These are phyloP conservation scores for Urostyla sp. DNA, from an alignment of 73 alveolate genomes.

Conservation along the genomic window DNA sequence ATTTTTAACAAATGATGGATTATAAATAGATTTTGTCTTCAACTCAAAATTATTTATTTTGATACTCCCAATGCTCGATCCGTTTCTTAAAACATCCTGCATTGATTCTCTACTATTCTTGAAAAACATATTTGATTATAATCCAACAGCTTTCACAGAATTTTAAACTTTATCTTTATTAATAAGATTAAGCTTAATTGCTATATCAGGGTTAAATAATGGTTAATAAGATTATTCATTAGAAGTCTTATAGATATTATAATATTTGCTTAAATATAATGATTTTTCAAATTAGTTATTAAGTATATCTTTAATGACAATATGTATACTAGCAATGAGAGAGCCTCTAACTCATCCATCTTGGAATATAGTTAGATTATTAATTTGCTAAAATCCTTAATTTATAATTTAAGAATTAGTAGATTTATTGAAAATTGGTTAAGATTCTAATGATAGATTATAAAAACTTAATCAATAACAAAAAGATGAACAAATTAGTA, in stretches of 20 bases:
- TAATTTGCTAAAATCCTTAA: constrained; percentile 5
- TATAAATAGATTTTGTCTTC: constrained; percentile 41
- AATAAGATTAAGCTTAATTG: constrained; percentile 9
- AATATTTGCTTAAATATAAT: constrained; percentile 37
- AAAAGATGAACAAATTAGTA: neutral
- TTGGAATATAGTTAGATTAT: constrained; percentile 31
- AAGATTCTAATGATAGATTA: too few species aligned
- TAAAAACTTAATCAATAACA: constrained; percentile 1
- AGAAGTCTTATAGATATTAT: constrained; percentile 35
- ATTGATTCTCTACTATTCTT: constrained; percentile 3
- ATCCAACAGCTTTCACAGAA: constrained; percentile 47
- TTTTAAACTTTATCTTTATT: constrained; percentile 4
- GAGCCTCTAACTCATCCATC: constrained; percentile 31
- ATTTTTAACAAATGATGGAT: constrained; percentile 37
- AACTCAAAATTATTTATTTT: constrained; percentile 28
- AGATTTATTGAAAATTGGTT: too few species aligned
- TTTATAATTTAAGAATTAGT: constrained; percentile 29
- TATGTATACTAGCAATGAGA: constrained; percentile 41
- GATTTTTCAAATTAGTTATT: constrained; percentile 27
- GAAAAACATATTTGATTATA: constrained; percentile 8
- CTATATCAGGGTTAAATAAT: neutral
- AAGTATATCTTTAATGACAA: constrained; percentile 25
- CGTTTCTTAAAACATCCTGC: neutral
- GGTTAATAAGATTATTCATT: neutral
- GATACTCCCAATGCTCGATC: constrained; percentile 12